Evolutionary conservation across 768 basidiomycete species (phyloP).

Genomic region (Suillus subalutaceus): DNA sequence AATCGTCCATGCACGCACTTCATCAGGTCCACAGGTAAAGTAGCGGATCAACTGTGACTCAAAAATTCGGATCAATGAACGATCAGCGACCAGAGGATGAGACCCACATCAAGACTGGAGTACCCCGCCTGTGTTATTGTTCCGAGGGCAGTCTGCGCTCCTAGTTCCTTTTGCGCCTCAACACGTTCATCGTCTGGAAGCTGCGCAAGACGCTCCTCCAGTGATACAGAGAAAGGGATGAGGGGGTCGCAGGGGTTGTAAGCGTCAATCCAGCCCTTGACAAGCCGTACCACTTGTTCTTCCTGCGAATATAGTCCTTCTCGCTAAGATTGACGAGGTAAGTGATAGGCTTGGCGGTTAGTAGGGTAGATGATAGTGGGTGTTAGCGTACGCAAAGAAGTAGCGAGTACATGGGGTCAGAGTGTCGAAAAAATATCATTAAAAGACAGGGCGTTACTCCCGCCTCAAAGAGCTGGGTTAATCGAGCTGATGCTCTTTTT

Average conservation of each 20-base stretch:
- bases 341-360: slow-evolving; percentile 96
- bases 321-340: slow-evolving; percentile 98
- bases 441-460: slow-evolving; percentile 75
- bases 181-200: slow-evolving; percentile 69
- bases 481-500: slow-evolving; percentile 76
- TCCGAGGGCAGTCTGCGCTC: slow-evolving; percentile 74
- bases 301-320: slow-evolving; percentile 92
- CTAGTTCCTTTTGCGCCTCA: slow-evolving; percentile 76
- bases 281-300: slow-evolving; percentile 93
- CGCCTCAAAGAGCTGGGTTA: slow-evolving; percentile 90
- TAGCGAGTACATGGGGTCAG: background rate
- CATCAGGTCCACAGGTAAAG: slow-evolving; percentile 96
- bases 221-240: slow-evolving; percentile 95
- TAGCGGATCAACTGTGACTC: slow-evolving; percentile 79
- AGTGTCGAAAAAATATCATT: slow-evolving; percentile 12
- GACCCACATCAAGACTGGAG: slow-evolving; percentile 73
- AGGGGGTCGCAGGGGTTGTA: slow-evolving; percentile 95
- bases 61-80: background rate
- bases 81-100: background rate
- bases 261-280: slow-evolving; percentile 97
- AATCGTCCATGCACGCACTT: slow-evolving; percentile 98
- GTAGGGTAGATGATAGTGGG: slow-evolving; percentile 43
- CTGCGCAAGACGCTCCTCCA: slow-evolving; percentile 84
- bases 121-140: slow-evolving; percentile 98
- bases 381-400: slow-evolving; percentile 3